Conservation (phyloP, 495 filamentous ascomycete species). For the Acidomyces sp. region DNA sequence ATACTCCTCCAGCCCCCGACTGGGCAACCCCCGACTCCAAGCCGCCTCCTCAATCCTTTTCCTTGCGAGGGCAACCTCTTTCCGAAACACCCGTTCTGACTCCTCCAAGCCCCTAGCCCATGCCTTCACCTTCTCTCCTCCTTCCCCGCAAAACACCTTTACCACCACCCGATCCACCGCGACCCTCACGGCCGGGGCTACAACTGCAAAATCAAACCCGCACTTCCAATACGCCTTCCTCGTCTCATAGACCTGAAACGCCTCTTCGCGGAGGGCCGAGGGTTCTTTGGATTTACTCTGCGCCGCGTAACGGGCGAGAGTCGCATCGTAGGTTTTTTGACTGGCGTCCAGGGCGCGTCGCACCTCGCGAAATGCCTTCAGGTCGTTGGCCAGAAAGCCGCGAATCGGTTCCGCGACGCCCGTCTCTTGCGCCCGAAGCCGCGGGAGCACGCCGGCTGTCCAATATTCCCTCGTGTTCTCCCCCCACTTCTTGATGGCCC, state of each 20-base stretch:
- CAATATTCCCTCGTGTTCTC: slow-evolving; percentile 80
- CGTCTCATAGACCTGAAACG: slow-evolving; percentile 90
- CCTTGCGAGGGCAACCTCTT: slow-evolving; percentile 64
- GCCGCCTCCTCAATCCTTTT: slow-evolving; percentile 74
- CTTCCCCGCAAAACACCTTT: slow-evolving; percentile 57
- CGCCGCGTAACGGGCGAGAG: slow-evolving; percentile 61
- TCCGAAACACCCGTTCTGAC: slow-evolving; percentile 61
- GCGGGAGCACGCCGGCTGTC: slow-evolving; percentile 54
- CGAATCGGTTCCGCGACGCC: slow-evolving; percentile 70
- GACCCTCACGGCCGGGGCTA: slow-evolving; percentile 67
- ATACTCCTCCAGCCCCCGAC: slow-evolving; percentile 87
- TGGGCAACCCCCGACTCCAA: slow-evolving; percentile 56
- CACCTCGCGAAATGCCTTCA: slow-evolving; percentile 59
- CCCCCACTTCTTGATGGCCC: slow-evolving; percentile 70
- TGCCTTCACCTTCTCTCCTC: slow-evolving; percentile 65
- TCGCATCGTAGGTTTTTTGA: slow-evolving; percentile 70
- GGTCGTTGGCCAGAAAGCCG: slow-evolving; percentile 58
- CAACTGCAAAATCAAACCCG: slow-evolving; percentile 82
- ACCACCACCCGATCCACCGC: slow-evolving; percentile 78
- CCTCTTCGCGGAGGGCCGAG: slow-evolving; percentile 80
- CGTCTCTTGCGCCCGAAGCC: slow-evolving; percentile 64
- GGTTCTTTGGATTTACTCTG: slow-evolving; percentile 91
- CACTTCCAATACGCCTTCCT: slow-evolving; percentile 82
- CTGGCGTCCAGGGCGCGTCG: slow-evolving; percentile 60
- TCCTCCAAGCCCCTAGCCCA: slow-evolving; percentile 91